A percentile compares a stretch with the other conserved stretches of the same genome.
Evolutionary conservation across 805 yeast species (phyloP).

Genomic region (Sugiyamaella lignohabitans): DNA sequence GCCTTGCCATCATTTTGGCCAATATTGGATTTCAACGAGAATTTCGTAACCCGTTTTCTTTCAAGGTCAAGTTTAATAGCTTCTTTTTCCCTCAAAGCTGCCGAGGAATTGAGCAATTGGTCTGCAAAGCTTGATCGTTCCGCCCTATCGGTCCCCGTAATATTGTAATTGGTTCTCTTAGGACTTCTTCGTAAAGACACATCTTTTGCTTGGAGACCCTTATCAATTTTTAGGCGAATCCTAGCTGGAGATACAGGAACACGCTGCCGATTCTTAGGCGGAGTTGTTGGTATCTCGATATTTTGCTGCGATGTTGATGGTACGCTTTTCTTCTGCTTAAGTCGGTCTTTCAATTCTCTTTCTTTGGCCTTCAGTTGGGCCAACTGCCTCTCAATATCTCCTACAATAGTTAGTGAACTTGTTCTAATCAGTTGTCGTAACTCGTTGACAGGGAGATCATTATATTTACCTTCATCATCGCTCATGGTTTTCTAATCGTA

Average conservation of each 20-base stretch:
- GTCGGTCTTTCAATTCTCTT: constrained; percentile 4
- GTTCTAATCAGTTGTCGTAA: no score
- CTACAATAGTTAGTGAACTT: no score
- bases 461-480: constrained; percentile 1
- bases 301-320: neutral
- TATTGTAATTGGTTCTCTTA: constrained; percentile 7
- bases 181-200: neutral
- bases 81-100: constrained; percentile 1
- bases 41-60: constrained; percentile 2
- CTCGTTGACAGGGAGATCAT: no score
- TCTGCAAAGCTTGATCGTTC: constrained; percentile 22
- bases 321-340: neutral
- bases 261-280: constrained; percentile 1
- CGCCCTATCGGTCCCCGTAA: no score
- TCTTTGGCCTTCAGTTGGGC: constrained; percentile 11
- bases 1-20: neutral
- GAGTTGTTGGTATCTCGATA: constrained; percentile 8
- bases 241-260: constrained; percentile 21
- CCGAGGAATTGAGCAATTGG: constrained; percentile 2
- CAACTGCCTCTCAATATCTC: constrained; percentile 1
- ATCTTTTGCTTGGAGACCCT: neutral
- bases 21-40: constrained; percentile 7
- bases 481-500: no score
- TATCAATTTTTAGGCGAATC: constrained; percentile 22
- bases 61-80: constrained; percentile 1